Evolutionary conservation across 371 early-diverging fungal species (phyloP).

Genomic region (Nematocida ironsii): DNA sequence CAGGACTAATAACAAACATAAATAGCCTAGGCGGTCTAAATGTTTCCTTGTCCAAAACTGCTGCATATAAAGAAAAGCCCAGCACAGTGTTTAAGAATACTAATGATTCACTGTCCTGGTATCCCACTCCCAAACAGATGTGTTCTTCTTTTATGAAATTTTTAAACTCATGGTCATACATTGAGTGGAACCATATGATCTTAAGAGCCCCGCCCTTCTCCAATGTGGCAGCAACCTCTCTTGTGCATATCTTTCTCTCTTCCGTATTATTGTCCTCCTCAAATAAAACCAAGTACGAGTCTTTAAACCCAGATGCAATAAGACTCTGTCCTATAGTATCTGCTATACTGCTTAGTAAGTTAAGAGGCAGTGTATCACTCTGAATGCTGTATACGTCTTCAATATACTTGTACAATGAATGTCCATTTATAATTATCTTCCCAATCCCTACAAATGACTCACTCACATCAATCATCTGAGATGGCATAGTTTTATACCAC

Average conservation of each 20-base stretch:
- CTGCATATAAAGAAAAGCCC: slow-evolving; percentile 48
- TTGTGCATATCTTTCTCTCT: slow-evolving; percentile 27
- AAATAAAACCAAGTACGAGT: slow-evolving; percentile 51
- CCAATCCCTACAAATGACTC: slow-evolving; percentile 59
- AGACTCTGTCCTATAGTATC: slow-evolving; percentile 35
- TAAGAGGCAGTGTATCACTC: slow-evolving; percentile 32
- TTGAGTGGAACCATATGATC: slow-evolving; percentile 41
- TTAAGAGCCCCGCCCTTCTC: slow-evolving; percentile 1
- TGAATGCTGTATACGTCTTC: slow-evolving; percentile 42
- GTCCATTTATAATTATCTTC: slow-evolving; percentile 56
- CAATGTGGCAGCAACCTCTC: slow-evolving; percentile 19
- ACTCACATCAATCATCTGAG: slow-evolving; percentile 48
- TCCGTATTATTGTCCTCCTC: slow-evolving; percentile 29
- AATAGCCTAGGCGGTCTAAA: slow-evolving; percentile 42
- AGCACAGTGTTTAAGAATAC: slow-evolving; percentile 34
- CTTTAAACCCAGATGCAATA: slow-evolving; percentile 39
- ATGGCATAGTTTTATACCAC: slow-evolving; percentile 42
- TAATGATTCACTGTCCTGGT: slow-evolving; percentile 22
- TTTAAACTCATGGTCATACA: slow-evolving; percentile 9
- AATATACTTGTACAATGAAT: slow-evolving; percentile 47
- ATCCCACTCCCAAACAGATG: slow-evolving; percentile 49
- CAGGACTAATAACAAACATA: slow-evolving; percentile 45
- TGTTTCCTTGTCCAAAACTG: slow-evolving; percentile 20
- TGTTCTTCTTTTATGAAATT: slow-evolving; percentile 57
- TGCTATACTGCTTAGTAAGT: slow-evolving; percentile 17